These are phyloP conservation scores for Aspergillus cejpii DNA, from an alignment of 2,329 filamentous ascomycete genomes.

Conservation along the genomic window DNA sequence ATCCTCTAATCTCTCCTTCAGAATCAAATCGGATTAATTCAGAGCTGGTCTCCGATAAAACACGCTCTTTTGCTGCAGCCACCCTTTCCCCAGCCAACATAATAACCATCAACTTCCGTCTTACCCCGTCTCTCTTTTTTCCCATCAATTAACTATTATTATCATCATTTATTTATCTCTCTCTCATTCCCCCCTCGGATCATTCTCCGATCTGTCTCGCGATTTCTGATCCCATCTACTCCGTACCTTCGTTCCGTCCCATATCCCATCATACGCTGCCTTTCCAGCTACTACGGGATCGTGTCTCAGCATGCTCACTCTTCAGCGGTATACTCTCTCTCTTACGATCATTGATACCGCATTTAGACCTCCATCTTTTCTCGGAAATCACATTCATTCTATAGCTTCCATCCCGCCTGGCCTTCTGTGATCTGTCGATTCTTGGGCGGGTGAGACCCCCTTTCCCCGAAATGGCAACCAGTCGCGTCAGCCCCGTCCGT, in stretches of 20 bases:
- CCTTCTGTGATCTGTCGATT: slow-evolving; percentile 16
- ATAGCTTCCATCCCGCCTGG: slow-evolving; percentile 7
- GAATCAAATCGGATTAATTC: too few species aligned
- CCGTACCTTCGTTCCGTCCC: slow-evolving; percentile 1
- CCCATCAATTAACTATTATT: not conserved
- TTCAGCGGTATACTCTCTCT: slow-evolving; percentile 24
- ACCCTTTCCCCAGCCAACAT: not conserved
- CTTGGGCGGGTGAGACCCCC: slow-evolving; percentile 12
- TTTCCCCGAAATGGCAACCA: slow-evolving; percentile 27
- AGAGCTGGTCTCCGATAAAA: too few species aligned
- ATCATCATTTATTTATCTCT: too few species aligned
- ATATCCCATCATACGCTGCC: not conserved
- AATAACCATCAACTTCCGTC: not conserved
- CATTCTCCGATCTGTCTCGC: slow-evolving; percentile 2
- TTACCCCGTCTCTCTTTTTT: not conserved
- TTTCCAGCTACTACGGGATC: slow-evolving; percentile 18
- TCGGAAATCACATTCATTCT: slow-evolving; percentile 17
- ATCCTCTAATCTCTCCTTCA: too few species aligned
- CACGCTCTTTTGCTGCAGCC: not conserved
- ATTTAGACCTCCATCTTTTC: slow-evolving; percentile 24
- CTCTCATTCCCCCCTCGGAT: not conserved
- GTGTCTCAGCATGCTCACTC: slow-evolving; percentile 35
- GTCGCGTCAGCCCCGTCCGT: slow-evolving; percentile 26
- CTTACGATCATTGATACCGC: slow-evolving; percentile 18
- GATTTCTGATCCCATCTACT: too few species aligned